A percentile compares a stretch with the other conserved stretches of the same genome.
Evolutionary conservation across 139 green algal genomes (phyloP).

Genomic region (Ettlia oleoabundans): DNA sequence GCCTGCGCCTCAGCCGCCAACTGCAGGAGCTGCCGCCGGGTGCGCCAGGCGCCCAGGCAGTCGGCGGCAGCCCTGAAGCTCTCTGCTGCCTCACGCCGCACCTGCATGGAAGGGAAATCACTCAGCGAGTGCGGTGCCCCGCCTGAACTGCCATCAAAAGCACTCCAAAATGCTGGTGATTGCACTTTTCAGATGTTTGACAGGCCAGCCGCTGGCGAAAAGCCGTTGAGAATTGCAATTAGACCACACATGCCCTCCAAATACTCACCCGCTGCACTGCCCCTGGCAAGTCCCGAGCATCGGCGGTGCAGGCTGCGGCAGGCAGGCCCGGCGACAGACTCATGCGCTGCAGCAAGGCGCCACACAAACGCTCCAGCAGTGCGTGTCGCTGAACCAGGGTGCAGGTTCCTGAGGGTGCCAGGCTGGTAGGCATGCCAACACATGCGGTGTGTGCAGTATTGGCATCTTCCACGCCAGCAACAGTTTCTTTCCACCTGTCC

Average conservation of each 20-base stretch:
- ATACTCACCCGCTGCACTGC: constrained; percentile 56
- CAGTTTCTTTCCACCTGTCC: constrained; percentile 1
- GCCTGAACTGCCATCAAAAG: too few species aligned
- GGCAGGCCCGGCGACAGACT: constrained; percentile 40
- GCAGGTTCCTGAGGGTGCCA: too few species aligned
- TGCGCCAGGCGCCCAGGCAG: constrained; percentile 8
- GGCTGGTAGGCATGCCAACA: too few species aligned
- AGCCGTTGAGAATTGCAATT: too few species aligned
- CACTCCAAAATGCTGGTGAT: too few species aligned
- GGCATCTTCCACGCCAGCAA: neutral
- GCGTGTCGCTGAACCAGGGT: constrained; percentile 30
- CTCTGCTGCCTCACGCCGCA: constrained; percentile 60
- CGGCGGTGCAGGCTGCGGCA: constrained; percentile 47
- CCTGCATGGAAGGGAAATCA: constrained; percentile 39
- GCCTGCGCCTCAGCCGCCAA: constrained; percentile 5
- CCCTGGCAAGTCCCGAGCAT: constrained; percentile 68
- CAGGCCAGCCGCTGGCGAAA: too few species aligned
- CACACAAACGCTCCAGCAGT: constrained; percentile 58
- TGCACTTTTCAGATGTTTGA: too few species aligned
- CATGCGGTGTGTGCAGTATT: neutral
- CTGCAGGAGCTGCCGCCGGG: constrained; percentile 29
- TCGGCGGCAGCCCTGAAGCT: constrained; percentile 44
- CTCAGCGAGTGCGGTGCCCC: neutral
- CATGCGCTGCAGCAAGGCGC: constrained; percentile 55
- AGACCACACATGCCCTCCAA: neutral